Evolutionary conservation across 2,329 filamentous ascomycete species (phyloP).

Genomic region (Cladosporium sphaerospermum): DNA sequence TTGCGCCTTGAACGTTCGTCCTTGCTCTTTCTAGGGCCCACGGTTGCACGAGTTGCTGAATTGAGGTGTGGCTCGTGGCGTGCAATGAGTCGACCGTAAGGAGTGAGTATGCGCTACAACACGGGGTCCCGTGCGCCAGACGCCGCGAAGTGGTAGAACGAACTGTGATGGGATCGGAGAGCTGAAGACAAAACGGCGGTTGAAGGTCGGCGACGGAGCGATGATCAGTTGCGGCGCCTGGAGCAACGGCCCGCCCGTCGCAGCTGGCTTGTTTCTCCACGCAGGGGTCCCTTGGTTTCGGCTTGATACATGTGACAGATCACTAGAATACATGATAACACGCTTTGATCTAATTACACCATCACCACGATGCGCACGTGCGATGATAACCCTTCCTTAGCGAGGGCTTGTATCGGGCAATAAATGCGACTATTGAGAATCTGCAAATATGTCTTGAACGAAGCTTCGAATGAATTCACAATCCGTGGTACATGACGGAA

Average conservation of each 20-base stretch:
- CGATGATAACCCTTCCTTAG: too few species aligned
- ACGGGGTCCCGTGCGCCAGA: neutral
- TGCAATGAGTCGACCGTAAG: neutral
- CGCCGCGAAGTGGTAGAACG: conserved; percentile 1
- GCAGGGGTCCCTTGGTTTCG: neutral
- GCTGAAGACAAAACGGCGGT: conserved; percentile 5
- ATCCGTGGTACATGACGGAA: neutral
- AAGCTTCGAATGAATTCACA: too few species aligned
- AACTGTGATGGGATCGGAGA: neutral
- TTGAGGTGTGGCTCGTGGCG: too few species aligned
- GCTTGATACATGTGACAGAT: neutral
- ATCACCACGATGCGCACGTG: neutral
- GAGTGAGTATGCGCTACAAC: neutral
- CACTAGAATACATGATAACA: neutral
- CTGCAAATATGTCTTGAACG: neutral
- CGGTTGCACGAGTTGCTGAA: too few species aligned
- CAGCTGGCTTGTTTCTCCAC: neutral
- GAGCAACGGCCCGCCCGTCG: too few species aligned
- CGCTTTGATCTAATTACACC: neutral
- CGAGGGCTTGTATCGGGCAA: neutral
- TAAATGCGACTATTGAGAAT: neutral
- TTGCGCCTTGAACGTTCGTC: neutral
- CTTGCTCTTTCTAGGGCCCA: neutral
- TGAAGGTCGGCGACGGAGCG: conserved; percentile 1
- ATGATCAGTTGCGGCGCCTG: neutral